Base-by-base conservation (phyloP, 257 asterid genomes). In the Penstemon davidsonii region DNA sequence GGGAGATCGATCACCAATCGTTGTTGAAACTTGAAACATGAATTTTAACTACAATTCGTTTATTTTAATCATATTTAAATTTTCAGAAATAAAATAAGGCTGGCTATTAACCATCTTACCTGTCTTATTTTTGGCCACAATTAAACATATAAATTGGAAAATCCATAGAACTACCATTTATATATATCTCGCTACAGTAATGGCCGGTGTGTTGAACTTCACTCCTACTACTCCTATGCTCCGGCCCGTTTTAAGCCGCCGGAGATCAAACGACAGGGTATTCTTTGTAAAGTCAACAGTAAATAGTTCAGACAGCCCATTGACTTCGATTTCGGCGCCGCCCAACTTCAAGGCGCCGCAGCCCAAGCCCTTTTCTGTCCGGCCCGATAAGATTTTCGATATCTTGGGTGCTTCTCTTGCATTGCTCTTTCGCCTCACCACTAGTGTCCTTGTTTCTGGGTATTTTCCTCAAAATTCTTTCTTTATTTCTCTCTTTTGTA, bases 371-470 rank as follows among this genome's bases (percentile, higher is more conserved):
- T 88, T 94, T 51, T 78, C 92, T 0, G 80, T 84, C 58, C 90
- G 97, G 12, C 88, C 93, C 62, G 96, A 94, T 67, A 88, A 80
- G 83, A 57, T 86, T 68, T 64, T 81, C 68, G 96, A 91, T 76
- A 73, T 88, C 36, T 60, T 94, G 52, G 89, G 90, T 63, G 97
- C 92, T 83, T 84, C 97, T 58, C 92, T 94, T 76, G 96, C 96
- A 67, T 62, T 94, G 79, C 7, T 91, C 33, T 84, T 91, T 67
- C 96, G 97, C 62, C 89, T 94, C 8, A 84, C 88, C 59, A 86
- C 99, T 64, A 81, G 91, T 73, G 96, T 75, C 72, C 76, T 91
- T 33, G 96, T 83, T 77, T 82, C 95, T 15, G 99, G 99, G 97
- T 90, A 81, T 13, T 33, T 43, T 8, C 19, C 63, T 63, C 6